Base-by-base conservation (phyloP, 768 basidiomycete genomes). In the Peribolospora baueri region DNA sequence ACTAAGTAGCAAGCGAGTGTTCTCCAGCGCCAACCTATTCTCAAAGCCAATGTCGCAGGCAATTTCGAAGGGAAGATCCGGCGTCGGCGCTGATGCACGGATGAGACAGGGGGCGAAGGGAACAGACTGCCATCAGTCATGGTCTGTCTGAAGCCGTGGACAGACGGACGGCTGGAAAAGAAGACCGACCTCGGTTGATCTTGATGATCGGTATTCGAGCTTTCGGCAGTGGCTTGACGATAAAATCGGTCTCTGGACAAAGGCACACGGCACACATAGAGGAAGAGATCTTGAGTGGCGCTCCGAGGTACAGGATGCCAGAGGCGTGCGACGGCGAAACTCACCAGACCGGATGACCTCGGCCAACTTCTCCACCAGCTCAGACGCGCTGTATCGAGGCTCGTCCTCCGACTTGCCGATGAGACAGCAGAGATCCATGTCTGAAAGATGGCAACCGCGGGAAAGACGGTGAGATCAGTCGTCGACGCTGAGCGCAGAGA, bases 121-220 rank as follows among this genome's bases (percentile, higher is more conserved):
- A 3, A 41, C 36, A 9, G 39, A 5, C 13, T 11, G 3, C 38
- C 8, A 46, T 9, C 37, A 13, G 25, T 11, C 3, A 14, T 14
- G 5, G 11, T 10, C 36, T 7, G 49, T 5, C 4, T 11, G 13
- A 4, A 13, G 40, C 46, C 50, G 54, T n/a, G 25, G 36, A 48
- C 3, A 13, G 45, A 13, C 2, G 9, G 9, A 58, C 61, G 39
- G 50, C 62, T 63, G 65, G 50, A 65, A 67, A 6, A 65, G 65
- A 7, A 69, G 61, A 14, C 67, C 66, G 14, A 66, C 62, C 5
- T 66, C 65, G 3, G 56, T 59, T 86, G 54, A 98, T 74, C 71
- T 98, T 98, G 65, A 98, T 86, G 65, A 98, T 98, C 42, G 91
- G 91, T 73, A 97, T 95, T 63, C 91, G 82, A 8, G 91, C 91